Evolutionary conservation across 129 eudicot genomes (phyloP).

Genomic region (Lactuca saligna): DNA sequence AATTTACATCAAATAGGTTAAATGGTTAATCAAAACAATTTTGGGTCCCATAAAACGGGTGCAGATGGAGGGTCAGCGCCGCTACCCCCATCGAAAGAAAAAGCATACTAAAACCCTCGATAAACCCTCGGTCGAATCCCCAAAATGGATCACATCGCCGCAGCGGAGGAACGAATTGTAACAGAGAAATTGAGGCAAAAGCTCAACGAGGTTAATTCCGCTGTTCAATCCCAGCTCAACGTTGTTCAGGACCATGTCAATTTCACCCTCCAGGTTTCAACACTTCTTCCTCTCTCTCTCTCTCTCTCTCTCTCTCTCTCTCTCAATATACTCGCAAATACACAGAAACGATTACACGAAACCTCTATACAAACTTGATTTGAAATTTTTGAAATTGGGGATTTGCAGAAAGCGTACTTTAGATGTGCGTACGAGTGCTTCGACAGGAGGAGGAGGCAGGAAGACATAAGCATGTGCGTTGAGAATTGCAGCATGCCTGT

Average conservation of each 20-base stretch:
- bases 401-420: constrained; percentile 73
- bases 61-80: constrained; percentile 1
- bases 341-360: background rate
- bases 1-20: too few species aligned
- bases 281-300: too few species aligned
- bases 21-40: too few species aligned
- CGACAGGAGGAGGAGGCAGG: constrained; percentile 66
- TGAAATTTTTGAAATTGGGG: constrained; percentile 4
- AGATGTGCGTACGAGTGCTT: constrained; percentile 89
- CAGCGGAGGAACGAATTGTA: constrained; percentile 60
- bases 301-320: background rate
- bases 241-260: constrained; percentile 72
- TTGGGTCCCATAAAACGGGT: background rate
- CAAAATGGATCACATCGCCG: constrained; percentile 68
- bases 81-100: constrained; percentile 1
- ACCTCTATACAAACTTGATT: constrained; percentile 4
- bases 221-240: constrained; percentile 67
- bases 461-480: constrained; percentile 68
- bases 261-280: constrained; percentile 84
- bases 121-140: constrained; percentile 25
- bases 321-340: background rate
- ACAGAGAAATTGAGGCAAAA: constrained; percentile 69
- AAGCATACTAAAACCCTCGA: constrained; percentile 16
- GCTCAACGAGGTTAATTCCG: constrained; percentile 68
- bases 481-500: constrained; percentile 87